Base-by-base conservation (phyloP, 805 yeast genomes). In the Suhomyces pyralidae region DNA sequence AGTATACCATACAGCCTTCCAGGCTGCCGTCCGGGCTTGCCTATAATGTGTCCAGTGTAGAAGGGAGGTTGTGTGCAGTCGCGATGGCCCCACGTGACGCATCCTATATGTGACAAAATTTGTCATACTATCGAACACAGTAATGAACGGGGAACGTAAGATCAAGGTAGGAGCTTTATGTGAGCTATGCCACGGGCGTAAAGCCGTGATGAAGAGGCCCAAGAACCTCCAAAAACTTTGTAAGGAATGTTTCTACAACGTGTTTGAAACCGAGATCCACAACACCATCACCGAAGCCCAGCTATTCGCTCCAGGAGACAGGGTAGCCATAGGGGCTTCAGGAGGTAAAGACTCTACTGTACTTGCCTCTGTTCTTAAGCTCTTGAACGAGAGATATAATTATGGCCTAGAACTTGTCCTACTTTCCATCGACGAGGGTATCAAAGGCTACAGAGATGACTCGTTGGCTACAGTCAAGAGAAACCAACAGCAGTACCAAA, bases 311-410 rank as follows among this genome's bases (percentile, higher is more conserved):
- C 77, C 73, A 0, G 98, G 98, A 14, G 99, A 94, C 64, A 80
- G 74, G 25, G 92, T 94, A 2, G 99, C 98, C 15, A 92, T 94
- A 22, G 99, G 99, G 15, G 99, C 99, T 0, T 90, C 97, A 1
- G 99, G 99, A 24, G 99, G 99, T 50, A 94, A 94, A 63, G 99
- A 94, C 67, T 90, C 97, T 4, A 94, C 99, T 0, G 99, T 94
- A 1, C 72, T 94, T 28, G 99, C 98, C 0, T 83, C 92, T 45
- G 82, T 94, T 2, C 69, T 94, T 68, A 94, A 91, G 63, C 81
- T 93, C 0, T 73, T 94, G 56, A 94, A 94, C 65, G 97, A 91
- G 63, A 75, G 97, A 52, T 83, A 94, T 70, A 73, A 88, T 62
- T 94, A 94, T 67, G 97, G 97, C 0, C 79, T 94, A n/a, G 78